Evolutionary conservation across 495 filamentous ascomycete species (phyloP).

Genomic region (Daldinia loculata): DNA sequence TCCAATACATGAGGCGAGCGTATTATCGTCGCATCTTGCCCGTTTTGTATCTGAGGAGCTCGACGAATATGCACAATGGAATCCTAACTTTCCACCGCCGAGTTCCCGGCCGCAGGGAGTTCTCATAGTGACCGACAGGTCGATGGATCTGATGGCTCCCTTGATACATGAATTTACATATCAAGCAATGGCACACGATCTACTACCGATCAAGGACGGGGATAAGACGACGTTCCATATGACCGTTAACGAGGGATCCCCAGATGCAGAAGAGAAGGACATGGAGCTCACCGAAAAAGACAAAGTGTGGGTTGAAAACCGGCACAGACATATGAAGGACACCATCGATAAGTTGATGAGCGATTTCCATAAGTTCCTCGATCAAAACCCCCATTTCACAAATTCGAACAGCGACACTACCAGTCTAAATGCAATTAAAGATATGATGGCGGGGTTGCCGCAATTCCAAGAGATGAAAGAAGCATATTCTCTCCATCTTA

Average conservation of each 20-base stretch:
- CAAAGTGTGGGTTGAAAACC: slow-evolving; percentile 89
- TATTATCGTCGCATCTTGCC: slow-evolving; percentile 86
- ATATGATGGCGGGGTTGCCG: slow-evolving; percentile 94
- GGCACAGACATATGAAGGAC: slow-evolving; percentile 97
- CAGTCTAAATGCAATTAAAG: slow-evolving; percentile 90
- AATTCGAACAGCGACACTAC: slow-evolving; percentile 71
- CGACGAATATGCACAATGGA: slow-evolving; percentile 82
- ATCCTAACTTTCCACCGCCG: slow-evolving; percentile 83
- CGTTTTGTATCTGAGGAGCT: slow-evolving; percentile 91
- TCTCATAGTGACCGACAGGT: slow-evolving; percentile 86
- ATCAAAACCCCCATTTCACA: slow-evolving; percentile 92
- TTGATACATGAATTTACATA: slow-evolving; percentile 97
- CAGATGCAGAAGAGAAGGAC: slow-evolving; percentile 79
- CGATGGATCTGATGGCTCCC: slow-evolving; percentile 89
- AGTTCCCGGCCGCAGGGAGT: slow-evolving; percentile 83
- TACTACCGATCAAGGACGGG: slow-evolving; percentile 84
- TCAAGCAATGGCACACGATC: slow-evolving; percentile 95
- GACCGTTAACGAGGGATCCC: slow-evolving; percentile 71
- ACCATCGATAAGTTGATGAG: slow-evolving; percentile 91
- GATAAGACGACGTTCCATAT: slow-evolving; percentile 90
- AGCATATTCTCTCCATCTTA: slow-evolving; percentile 91
- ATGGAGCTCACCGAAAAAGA: slow-evolving; percentile 91
- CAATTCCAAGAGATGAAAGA: slow-evolving; percentile 96
- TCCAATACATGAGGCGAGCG: slow-evolving; percentile 82
- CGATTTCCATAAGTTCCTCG: slow-evolving; percentile 91